phyloP scores from a whole-genome alignment of 169 alveolate genomes.

The Cryptosporidium bovis region DNA sequence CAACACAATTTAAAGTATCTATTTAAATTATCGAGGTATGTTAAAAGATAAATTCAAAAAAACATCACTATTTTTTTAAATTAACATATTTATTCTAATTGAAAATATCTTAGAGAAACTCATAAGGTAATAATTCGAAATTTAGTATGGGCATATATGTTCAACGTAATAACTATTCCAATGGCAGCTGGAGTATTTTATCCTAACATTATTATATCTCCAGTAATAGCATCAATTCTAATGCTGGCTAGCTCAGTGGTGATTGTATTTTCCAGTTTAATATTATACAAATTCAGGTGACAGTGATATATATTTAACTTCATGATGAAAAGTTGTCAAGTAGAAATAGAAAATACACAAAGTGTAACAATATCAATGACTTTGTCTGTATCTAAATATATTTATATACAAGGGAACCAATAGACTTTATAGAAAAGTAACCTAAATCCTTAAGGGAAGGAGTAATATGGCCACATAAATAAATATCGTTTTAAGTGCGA shows the following conservation, averaged over 20 bases:
- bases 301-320: not conserved
- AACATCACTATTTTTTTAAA: not conserved
- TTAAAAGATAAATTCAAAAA: not conserved
- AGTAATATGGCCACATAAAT: no score
- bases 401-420: no score
- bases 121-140: slow-evolving; percentile 55
- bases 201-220: slow-evolving; percentile 51
- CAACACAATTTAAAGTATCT: slow-evolving; percentile 29
- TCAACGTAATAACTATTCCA: slow-evolving; percentile 48
- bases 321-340: no score
- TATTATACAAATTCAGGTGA: slow-evolving; percentile 19
- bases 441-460: no score
- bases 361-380: no score
- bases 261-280: slow-evolving; percentile 58
- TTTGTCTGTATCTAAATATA: no score
- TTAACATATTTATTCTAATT: not conserved
- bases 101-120: slow-evolving; percentile 25
- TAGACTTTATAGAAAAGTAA: no score
- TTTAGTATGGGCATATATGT: slow-evolving; percentile 61
- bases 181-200: slow-evolving; percentile 71
- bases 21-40: slow-evolving; percentile 63
- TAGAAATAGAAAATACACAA: no score
- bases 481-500: no score
- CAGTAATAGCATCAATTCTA: slow-evolving; percentile 60
- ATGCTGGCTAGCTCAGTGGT: slow-evolving; percentile 45